Percentiles rank a stretch among this genome's conserved stretches.
phyloP scores from a whole-genome alignment of 805 yeast species.

The Scheffersomyces ergatensis region DNA sequence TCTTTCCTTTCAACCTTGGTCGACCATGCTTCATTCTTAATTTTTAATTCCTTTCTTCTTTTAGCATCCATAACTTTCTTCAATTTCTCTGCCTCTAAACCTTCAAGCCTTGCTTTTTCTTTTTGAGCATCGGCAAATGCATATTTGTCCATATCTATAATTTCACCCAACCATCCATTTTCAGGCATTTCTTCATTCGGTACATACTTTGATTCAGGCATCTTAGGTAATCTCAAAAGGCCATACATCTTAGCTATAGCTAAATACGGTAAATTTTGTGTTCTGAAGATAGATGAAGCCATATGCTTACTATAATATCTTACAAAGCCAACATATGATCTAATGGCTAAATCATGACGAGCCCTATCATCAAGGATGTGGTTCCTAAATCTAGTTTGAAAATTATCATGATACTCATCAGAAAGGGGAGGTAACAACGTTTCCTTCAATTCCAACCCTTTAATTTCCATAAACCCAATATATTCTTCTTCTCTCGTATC shows the following conservation, averaged over 20 bases:
- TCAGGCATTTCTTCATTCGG: constrained; percentile 50
- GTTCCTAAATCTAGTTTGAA: constrained; percentile 24
- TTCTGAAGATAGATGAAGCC: constrained; percentile 83
- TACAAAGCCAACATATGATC: constrained; percentile 79
- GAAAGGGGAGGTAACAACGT: constrained; percentile 20
- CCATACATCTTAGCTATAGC: constrained; percentile 78
- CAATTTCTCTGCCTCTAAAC: constrained; percentile 46
- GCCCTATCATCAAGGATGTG: constrained; percentile 76
- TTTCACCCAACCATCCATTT: constrained; percentile 71
- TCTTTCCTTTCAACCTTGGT: constrained; percentile 64
- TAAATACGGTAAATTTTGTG: constrained; percentile 66
- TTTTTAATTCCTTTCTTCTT: constrained; percentile 41
- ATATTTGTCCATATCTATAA: constrained; percentile 66
- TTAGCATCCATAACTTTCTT: constrained; percentile 38
- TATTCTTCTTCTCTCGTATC: constrained; percentile 80
- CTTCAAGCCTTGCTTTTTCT: constrained; percentile 62
- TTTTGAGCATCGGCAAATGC: constrained; percentile 61
- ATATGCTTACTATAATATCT: constrained; percentile 84
- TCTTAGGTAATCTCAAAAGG: constrained; percentile 77
- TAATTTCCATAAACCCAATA: constrained; percentile 75
- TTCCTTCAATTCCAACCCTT: constrained; percentile 50
- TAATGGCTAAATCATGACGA: constrained; percentile 76
- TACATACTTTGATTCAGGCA: constrained; percentile 80
- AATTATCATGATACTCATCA: constrained; percentile 20
- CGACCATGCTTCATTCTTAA: constrained; percentile 77